Percentiles rank a stretch among this genome's conserved stretches.
Conservation (phyloP, 768 basidiomycete species). For the Boletus sp. region DNA sequence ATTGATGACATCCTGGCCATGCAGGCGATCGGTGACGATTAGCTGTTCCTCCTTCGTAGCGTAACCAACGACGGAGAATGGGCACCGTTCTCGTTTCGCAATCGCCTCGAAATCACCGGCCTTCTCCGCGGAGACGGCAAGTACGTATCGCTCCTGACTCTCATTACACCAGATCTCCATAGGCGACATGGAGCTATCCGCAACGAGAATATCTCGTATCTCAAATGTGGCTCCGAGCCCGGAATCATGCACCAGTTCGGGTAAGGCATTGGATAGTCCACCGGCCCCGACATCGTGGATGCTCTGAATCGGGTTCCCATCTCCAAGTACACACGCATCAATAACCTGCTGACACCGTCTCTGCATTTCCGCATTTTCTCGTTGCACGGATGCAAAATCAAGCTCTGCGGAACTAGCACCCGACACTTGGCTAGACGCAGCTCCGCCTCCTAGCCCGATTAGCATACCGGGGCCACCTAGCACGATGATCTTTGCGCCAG, state of each 20-base stretch:
- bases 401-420: constrained; percentile 90
- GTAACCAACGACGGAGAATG: constrained; percentile 86
- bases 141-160: constrained; percentile 95
- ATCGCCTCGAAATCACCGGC: constrained; percentile 67
- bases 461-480: constrained; percentile 95
- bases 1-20: constrained; percentile 76
- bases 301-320: constrained; percentile 80
- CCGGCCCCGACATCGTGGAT: constrained; percentile 99
- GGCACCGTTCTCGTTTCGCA: constrained; percentile 87
- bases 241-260: constrained; percentile 96
- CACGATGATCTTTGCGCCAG: constrained; percentile 87
- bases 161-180: constrained; percentile 99
- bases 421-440: constrained; percentile 90
- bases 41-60: constrained; percentile 83
- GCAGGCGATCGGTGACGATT: constrained; percentile 84
- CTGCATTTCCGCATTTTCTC: constrained; percentile 99
- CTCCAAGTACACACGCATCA: constrained; percentile 73
- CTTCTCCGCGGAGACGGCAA: constrained; percentile 74
- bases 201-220: constrained; percentile 89
- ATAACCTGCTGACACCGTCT: constrained; percentile 97
- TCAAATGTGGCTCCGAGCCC: constrained; percentile 90
- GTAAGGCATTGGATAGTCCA: constrained; percentile 93
- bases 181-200: constrained; percentile 92
- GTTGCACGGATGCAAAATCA: constrained; percentile 96
- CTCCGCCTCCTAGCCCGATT: constrained; percentile 96